Evolutionary conservation across 257 asterid species (phyloP), one percentile per base, ranked within the genome.

Genomic region (Solanum chaucha): DNA sequence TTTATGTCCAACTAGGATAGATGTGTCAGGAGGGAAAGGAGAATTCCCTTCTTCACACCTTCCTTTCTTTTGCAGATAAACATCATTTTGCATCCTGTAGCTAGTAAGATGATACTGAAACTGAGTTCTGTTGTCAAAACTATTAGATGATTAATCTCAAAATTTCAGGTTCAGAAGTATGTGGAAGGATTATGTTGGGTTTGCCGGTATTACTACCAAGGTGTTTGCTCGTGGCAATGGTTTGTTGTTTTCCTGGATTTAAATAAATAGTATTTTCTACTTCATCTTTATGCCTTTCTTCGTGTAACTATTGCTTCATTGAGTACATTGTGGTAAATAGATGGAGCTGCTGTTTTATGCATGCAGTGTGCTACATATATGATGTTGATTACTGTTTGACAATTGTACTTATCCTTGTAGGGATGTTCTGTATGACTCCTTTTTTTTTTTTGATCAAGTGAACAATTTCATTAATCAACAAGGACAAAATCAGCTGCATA

Each of bases 191-290:
- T 97, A 87, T 97, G 99, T 87, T 97, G 99, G 99, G 96, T 95
- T 91, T 94, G 97, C 94, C 98, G 97, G 91, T 97, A 97, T 92
- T 97, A 97, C 91, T 97, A 92, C 92, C 98, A 97, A 93, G 99
- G 99, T 88, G 99, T 97, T 90, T 94, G 99, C 94, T 97, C 99
- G 7, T 97, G 99, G 99, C 96, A 88, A 87, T 97, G 99, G 99
- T 97, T 89, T 84, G 98, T 92, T 85, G 78, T 86, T 11, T 87
- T 70, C 12, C 71, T 83, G 26, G 85, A 46, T 9, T 75, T 75
- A 22, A 81, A 28, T 80, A 30, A 44, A 48, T 28, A 28, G 41
- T 81, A 81, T 30, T 48, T 17, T 81, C 28, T 38, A 48, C 85
- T 48, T 48, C 84, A 80, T 80, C 24, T 81, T 28, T 46, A 80